phyloP scores from a whole-genome alignment of 1,139 yeast genomes.

The Suhomyces bolitotheri region DNA sequence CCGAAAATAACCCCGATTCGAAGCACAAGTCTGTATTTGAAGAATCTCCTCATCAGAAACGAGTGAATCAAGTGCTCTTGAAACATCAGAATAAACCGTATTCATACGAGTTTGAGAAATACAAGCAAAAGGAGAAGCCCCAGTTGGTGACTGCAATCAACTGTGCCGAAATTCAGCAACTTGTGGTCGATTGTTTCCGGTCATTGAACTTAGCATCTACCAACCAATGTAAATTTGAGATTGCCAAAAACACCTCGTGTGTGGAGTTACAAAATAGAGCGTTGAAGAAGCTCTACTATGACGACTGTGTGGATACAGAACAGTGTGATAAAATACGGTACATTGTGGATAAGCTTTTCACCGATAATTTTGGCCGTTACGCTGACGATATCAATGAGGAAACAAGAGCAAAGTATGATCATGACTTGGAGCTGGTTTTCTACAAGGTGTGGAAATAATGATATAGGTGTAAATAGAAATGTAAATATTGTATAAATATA shows the following conservation, averaged over 20 bases:
- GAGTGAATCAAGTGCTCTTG: constrained; percentile 31
- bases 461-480: neutral
- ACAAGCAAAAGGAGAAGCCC: constrained; percentile 31
- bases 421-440: constrained; percentile 37
- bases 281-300: constrained; percentile 36
- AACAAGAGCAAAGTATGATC: constrained; percentile 26
- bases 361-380: constrained; percentile 41
- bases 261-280: constrained; percentile 38
- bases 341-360: constrained; percentile 38
- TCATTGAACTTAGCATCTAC: constrained; percentile 31
- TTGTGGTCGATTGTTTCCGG: constrained; percentile 40
- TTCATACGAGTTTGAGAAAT: constrained; percentile 33
- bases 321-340: constrained; percentile 44
- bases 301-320: constrained; percentile 38
- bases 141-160: constrained; percentile 34
- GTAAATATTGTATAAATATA: too few relatives aligned
- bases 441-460: constrained; percentile 36
- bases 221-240: constrained; percentile 33
- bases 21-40: constrained; percentile 30
- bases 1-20: constrained; percentile 32
- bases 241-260: constrained; percentile 31
- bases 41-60: constrained; percentile 27
- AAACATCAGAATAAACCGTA: constrained; percentile 20
- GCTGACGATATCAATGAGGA: constrained; percentile 38
- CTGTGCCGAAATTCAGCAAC: constrained; percentile 45